phyloP scores from a whole-genome alignment of 73 alveolate species.

The Effrenium voratum region DNA sequence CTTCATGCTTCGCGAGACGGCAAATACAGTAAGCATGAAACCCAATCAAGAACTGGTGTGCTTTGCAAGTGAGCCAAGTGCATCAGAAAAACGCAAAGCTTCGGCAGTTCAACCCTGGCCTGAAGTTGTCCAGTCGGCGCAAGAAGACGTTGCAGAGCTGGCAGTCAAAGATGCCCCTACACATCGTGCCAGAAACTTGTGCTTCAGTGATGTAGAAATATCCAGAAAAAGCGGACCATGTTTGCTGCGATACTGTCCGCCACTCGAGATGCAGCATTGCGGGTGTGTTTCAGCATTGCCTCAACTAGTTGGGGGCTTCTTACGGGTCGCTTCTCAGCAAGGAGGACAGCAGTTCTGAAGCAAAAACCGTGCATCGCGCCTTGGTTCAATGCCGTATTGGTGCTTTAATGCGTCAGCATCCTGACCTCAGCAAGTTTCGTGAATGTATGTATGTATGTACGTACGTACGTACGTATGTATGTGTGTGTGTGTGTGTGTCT shows the following conservation, averaged over 20 bases:
- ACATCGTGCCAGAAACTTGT: too few relatives aligned
- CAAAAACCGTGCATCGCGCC: background rate
- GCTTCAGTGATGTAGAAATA: too few relatives aligned
- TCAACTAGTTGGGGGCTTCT: background rate
- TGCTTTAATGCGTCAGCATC: constrained; percentile 79
- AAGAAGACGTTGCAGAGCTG: constrained; percentile 73
- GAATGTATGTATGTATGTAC: background rate
- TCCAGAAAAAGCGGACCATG: background rate
- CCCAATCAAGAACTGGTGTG: background rate
- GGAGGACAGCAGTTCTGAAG: background rate
- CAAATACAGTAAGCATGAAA: background rate
- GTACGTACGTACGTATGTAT: background rate
- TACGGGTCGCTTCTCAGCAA: background rate
- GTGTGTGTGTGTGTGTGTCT: too few relatives aligned
- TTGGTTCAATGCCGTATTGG: constrained; percentile 54
- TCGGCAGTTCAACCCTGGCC: background rate
- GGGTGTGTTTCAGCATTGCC: background rate
- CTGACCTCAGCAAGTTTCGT: constrained; percentile 40
- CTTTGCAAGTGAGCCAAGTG: background rate
- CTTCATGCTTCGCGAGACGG: background rate
- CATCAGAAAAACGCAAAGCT: background rate
- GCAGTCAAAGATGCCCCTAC: constrained; percentile 82
- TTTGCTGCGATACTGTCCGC: background rate
- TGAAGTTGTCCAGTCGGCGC: constrained; percentile 64
- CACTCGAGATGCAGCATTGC: background rate